Evolutionary conservation across 148 eudicot genomes (phyloP), one percentile per base, ranked within the genome.

Genomic region (Rhododendron simsii): DNA sequence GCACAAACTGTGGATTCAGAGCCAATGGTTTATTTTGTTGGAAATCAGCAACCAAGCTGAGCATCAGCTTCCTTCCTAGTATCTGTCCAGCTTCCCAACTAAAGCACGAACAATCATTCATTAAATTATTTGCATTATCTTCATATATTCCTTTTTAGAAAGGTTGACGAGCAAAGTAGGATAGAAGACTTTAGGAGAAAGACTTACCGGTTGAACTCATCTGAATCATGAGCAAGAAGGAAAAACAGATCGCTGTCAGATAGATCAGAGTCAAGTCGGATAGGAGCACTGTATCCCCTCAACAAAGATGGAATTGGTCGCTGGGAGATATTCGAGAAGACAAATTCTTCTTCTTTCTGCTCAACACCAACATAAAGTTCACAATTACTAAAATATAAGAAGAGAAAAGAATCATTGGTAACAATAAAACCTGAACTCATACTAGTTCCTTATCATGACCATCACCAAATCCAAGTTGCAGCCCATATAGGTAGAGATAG

Each of bases 11-110:
- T 30, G 96, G 90, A 85, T 94, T 90, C 67, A 98, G 88, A 82
- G 85, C 88, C 89, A 98, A 87, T 16, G 98, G 91, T 88, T 93
- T 94, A 84, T 92, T 93, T 87, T 94, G 93, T 81, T 98, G 99
- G 90, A 91, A 94, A 87, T 94, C 96, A 35, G 92, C 91, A 47
- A 95, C 99, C 80, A 94, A 88, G 91, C 86, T 91, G 75, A 98
- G 96, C 99, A 95, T 98, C 91, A 98, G 78, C 88, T 98, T 95
- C 89, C 99, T 91, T 33, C 94, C 95, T 86, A 94, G 81, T 81
- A 94, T 80, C 88, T 98, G 99, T 37, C 99, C 98, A 21, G 99
- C 94, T 90, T 98, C 99, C 99, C 99, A 97, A 81, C 99, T 98
- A 86, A 83, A 80, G 88, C 33, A 75, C 12, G 69, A 73, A 57